Conservation (phyloP, 108 stramenopile species). For the Mayamaea pseudoterrestris region DNA sequence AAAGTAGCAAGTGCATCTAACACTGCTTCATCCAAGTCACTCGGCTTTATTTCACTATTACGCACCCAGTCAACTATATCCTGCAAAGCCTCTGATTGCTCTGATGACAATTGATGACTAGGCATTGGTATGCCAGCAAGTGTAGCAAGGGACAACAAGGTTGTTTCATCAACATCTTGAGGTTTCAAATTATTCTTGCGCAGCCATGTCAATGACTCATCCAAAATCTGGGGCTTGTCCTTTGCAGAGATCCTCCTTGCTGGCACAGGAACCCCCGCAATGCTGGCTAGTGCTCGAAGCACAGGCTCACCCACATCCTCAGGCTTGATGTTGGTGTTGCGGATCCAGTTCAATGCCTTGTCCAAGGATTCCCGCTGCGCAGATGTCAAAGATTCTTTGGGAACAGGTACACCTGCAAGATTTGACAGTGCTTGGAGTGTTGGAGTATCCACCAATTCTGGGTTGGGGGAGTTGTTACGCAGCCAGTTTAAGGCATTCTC, state of each 20-base stretch:
- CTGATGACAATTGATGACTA: not conserved
- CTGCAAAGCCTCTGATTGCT: conserved; percentile 6
- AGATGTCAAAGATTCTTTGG: not conserved
- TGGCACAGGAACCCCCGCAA: conserved; percentile 2
- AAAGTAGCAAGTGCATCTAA: not conserved
- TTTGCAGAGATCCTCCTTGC: not conserved
- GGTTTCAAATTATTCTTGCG: conserved; percentile 1
- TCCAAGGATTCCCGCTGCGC: conserved; percentile 6
- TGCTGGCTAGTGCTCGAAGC: not conserved
- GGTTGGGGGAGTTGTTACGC: conserved; percentile 13
- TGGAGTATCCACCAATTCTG: conserved; percentile 3
- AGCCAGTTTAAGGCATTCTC: conserved; percentile 16
- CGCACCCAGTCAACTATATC: conserved; percentile 8
- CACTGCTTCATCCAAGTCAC: conserved; percentile 4
- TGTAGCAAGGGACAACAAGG: not conserved
- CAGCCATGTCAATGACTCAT: conserved; percentile 8
- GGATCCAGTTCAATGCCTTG: conserved; percentile 14
- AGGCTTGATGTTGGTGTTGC: conserved; percentile 3
- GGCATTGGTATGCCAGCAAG: conserved; percentile 5
- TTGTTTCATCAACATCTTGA: conserved; percentile 2
- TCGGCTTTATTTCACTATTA: not conserved
- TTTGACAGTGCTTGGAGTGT: conserved; percentile 5
- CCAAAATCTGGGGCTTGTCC: not conserved
- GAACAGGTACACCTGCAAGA: conserved; percentile 4
- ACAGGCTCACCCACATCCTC: not conserved